phyloP scores from a whole-genome alignment of 1,284 basidiomycete species.

The Microbotryomycetes sp. region DNA sequence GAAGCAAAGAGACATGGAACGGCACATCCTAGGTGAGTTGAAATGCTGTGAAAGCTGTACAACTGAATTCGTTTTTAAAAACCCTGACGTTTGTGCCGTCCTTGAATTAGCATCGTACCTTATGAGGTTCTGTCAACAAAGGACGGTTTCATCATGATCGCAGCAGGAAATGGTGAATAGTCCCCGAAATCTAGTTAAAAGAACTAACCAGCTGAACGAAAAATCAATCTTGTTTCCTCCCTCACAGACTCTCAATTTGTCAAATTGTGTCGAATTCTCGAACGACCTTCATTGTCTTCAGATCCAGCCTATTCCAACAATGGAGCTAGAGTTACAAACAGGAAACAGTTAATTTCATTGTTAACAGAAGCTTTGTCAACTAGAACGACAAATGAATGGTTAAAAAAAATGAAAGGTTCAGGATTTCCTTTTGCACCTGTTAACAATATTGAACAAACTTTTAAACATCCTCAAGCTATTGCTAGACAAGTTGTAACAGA shows the following conservation, averaged over 20 bases:
- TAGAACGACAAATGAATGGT: constrained; percentile 62
- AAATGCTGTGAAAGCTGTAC: background rate
- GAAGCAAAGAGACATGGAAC: constrained; percentile 87
- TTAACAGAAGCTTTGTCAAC: constrained; percentile 60
- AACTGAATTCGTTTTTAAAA: too few species aligned
- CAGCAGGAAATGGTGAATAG: constrained; percentile 73
- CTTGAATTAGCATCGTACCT: constrained; percentile 63
- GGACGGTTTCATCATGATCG: constrained; percentile 88
- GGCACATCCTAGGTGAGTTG: constrained; percentile 54
- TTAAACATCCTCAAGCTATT: constrained; percentile 79
- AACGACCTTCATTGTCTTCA: constrained; percentile 52
- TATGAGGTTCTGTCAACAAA: constrained; percentile 86
- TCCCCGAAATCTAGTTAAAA: too few species aligned
- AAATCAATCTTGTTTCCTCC: background rate
- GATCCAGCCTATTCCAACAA: constrained; percentile 68
- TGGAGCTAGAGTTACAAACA: constrained; percentile 65
- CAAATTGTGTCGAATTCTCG: constrained; percentile 54
- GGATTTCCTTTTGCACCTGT: constrained; percentile 92
- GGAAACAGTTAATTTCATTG: constrained; percentile 62
- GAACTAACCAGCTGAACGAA: background rate
- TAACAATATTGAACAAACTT: constrained; percentile 84
- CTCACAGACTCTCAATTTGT: constrained; percentile 54
- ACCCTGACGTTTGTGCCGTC: too few species aligned
- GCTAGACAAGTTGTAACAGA: constrained; percentile 58
- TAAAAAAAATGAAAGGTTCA: constrained; percentile 61